These are phyloP conservation scores for Penicillium sp. DNA, from an alignment of 2,329 filamentous ascomycete genomes.

Conservation along the genomic window DNA sequence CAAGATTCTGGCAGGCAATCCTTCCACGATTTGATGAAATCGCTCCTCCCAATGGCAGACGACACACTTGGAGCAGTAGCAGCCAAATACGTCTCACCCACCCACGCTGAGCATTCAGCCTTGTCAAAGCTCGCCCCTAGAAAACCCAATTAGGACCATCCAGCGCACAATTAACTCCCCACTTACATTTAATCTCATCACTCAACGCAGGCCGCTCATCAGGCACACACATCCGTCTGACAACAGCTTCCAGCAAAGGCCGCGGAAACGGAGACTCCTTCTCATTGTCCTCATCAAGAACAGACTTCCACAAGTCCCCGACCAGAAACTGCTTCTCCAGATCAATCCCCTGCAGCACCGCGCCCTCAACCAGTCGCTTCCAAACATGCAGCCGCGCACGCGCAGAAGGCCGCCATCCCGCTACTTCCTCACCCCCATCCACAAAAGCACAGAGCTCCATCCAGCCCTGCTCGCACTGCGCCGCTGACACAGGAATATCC, in stretches of 20 bases:
- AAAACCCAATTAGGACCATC: neutral
- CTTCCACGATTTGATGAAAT: conserved; percentile 44
- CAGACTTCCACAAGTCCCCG: conserved; percentile 42
- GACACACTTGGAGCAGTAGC: conserved; percentile 35
- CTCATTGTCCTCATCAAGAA: conserved; percentile 36
- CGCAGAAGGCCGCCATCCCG: conserved; percentile 52
- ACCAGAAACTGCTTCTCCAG: conserved; percentile 46
- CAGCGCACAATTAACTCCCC: neutral
- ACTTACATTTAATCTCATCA: conserved; percentile 42
- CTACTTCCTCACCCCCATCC: conserved; percentile 25
- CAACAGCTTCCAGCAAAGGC: conserved; percentile 41
- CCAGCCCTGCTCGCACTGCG: conserved; percentile 56
- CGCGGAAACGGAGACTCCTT: conserved; percentile 33
- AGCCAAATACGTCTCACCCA: conserved; percentile 44
- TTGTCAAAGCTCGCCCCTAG: conserved; percentile 45
- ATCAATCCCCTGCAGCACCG: conserved; percentile 43
- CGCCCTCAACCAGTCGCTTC: conserved; percentile 45
- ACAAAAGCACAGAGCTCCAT: conserved; percentile 57
- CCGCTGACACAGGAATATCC: conserved; percentile 55
- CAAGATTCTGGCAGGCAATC: conserved; percentile 47
- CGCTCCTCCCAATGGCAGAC: conserved; percentile 33
- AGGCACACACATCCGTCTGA: conserved; percentile 36
- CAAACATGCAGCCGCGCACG: conserved; percentile 52
- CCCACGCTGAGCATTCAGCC: conserved; percentile 35
- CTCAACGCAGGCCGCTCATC: conserved; percentile 22